Base-by-base conservation (phyloP, 441 rosid species). In the Arabidopsis lyrata region DNA sequence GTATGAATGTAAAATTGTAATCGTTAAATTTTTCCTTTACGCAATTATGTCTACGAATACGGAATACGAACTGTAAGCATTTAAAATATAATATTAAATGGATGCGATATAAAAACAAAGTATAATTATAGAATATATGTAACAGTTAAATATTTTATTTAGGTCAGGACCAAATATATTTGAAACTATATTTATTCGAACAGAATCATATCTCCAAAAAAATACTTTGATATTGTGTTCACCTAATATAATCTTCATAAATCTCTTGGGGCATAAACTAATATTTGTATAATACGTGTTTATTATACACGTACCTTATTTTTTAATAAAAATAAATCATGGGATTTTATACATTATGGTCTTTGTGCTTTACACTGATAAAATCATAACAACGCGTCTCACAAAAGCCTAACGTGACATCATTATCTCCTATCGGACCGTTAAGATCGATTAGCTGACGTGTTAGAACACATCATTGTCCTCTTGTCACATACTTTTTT, bases 381-480 rank as follows among this genome's bases (percentile, higher is more conserved):
- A 58, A 63, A 55, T 44, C 54, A 53, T 34, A 22, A 63, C 48
- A 58, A 52, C 57, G 74, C 63, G 57, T 75, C 18, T 32, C 34
- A 63, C 52, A 55, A 68, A 69, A 52, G 69, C 57, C 22, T 9
- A 3, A 13, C 6, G 15, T 72, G 80, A 72, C 80, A 65, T 75
- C 80, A 44, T 22, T 2, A 45, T 48, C 44, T 39, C 49, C 12
- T 49, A 60, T 50, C 45, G 5, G 15, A 80, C 86, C 85, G 86
- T 52, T 63, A 5, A 52, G 75, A 81, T 83, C 55, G 45, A 78
- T 56, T 63, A 63, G 72, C 62, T 70, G 80, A 76, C 72, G 76
- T 70, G 66, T 39, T 63, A 39, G 14, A 70, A 64, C 72, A 76
- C 71, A 56, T 63, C 76, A 76, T 70, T 39, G 36, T 70, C 71